Evolutionary conservation across 169 alveolate genomes (phyloP).

Genomic region (Babesia ovis): DNA sequence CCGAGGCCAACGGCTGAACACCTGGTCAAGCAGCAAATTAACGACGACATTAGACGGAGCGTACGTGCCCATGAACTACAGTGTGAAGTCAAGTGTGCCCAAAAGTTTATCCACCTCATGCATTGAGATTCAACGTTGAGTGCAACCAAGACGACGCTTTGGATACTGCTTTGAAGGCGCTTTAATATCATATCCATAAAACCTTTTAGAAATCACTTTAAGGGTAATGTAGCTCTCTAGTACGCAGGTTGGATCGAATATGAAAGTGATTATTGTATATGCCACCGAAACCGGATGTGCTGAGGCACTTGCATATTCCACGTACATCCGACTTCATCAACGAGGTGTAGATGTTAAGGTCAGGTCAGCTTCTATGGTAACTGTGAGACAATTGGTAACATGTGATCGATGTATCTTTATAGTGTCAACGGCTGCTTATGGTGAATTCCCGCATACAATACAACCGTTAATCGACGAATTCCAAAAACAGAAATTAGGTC

Average conservation of each 20-base stretch:
- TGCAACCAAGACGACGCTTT: too few relatives aligned
- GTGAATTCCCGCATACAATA: conserved; percentile 56
- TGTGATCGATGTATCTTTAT: conserved; percentile 41
- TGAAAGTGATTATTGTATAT: conserved; percentile 37
- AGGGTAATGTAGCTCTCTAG: too few relatives aligned
- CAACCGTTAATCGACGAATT: conserved; percentile 21
- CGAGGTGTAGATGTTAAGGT: conserved; percentile 31
- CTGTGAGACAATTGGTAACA: not conserved
- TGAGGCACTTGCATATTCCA: conserved; percentile 52
- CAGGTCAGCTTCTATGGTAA: conserved; percentile 18
- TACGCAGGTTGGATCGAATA: too few relatives aligned
- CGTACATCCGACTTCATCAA: conserved; percentile 25
- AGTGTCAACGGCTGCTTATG: conserved; percentile 65
- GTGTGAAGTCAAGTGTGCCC: conserved; percentile 64
- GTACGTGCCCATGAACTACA: conserved; percentile 46
- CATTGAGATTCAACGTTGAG: too few relatives aligned
- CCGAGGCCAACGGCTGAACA: conserved; percentile 58
- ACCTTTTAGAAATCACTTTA: too few relatives aligned
- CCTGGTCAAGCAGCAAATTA: conserved; percentile 40
- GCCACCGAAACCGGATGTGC: conserved; percentile 65
- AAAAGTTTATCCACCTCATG: conserved; percentile 37
- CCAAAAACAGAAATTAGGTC: not conserved
- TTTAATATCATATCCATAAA: too few relatives aligned
- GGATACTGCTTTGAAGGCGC: too few relatives aligned
- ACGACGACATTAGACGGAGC: conserved; percentile 39